Conservation (phyloP, 2,329 filamentous ascomycete genomes). For the Westerdykella sp. region DNA sequence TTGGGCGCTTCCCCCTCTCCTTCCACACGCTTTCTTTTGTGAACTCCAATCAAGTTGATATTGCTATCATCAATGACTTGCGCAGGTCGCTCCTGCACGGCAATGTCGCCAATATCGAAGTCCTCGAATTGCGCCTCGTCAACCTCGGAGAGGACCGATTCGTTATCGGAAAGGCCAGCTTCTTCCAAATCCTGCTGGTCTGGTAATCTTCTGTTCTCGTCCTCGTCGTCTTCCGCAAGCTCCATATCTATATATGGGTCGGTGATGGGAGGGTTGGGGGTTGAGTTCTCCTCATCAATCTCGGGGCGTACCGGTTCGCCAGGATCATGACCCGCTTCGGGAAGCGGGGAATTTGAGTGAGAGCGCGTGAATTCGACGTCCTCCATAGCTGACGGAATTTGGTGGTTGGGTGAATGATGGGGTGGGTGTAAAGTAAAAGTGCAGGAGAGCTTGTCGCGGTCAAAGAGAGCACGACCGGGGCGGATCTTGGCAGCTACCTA, state of each 20-base stretch:
- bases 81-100: slow-evolving; percentile 54
- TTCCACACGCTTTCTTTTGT: slow-evolving; percentile 59
- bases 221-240: slow-evolving; percentile 34
- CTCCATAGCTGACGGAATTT: slow-evolving; percentile 32
- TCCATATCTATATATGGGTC: slow-evolving; percentile 44
- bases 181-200: slow-evolving; percentile 34
- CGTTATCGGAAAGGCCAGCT: slow-evolving; percentile 50
- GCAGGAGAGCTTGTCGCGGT: no score
- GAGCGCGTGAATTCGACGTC: slow-evolving; percentile 38
- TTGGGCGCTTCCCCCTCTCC: slow-evolving; percentile 54
- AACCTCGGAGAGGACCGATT: slow-evolving; percentile 58
- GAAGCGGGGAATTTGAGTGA: slow-evolving; percentile 37
- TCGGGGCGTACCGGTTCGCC: slow-evolving; percentile 42
- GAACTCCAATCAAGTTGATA: slow-evolving; percentile 54
- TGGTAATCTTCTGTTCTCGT: slow-evolving; percentile 11
- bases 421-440: not conserved
- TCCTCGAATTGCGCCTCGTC: slow-evolving; percentile 60
- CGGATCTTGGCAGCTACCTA: no score
- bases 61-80: slow-evolving; percentile 57
- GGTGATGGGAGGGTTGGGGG: slow-evolving; percentile 39
- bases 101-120: slow-evolving; percentile 56
- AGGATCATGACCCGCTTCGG: slow-evolving; percentile 44
- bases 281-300: slow-evolving; percentile 45
- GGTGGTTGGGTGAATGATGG: not conserved
- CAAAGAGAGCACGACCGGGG: not conserved